phyloP scores from a whole-genome alignment of 2,329 filamentous ascomycete genomes.

The Elsinoe fawcettii region DNA sequence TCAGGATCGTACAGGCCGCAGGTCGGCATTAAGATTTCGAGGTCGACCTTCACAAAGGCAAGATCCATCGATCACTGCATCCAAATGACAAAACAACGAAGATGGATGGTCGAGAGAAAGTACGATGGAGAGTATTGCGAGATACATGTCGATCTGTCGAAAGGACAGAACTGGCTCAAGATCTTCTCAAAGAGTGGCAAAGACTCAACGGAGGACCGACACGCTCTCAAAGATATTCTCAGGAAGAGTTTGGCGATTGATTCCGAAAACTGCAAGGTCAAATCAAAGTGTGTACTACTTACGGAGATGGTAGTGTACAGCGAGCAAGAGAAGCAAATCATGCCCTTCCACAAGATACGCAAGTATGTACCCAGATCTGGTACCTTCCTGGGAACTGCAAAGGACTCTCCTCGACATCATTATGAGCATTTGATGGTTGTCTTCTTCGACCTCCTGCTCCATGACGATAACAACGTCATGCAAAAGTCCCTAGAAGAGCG shows the following conservation, averaged over 20 bases:
- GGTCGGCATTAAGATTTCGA: slow-evolving; percentile 40
- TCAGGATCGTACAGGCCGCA: slow-evolving; percentile 31
- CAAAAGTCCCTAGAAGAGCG: slow-evolving; percentile 51
- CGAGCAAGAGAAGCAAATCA: slow-evolving; percentile 54
- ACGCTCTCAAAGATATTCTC: slow-evolving; percentile 55
- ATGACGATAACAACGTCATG: slow-evolving; percentile 49
- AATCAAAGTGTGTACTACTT: slow-evolving; percentile 65
- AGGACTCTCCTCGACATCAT: slow-evolving; percentile 55
- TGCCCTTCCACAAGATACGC: slow-evolving; percentile 74
- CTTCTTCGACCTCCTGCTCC: slow-evolving; percentile 52
- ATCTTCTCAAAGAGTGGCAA: slow-evolving; percentile 93
- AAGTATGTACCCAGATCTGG: slow-evolving; percentile 72
- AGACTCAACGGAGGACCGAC: slow-evolving; percentile 69
- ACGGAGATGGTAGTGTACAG: slow-evolving; percentile 77
- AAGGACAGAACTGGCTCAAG: slow-evolving; percentile 51
- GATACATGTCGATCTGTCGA: slow-evolving; percentile 66
- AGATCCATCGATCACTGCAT: slow-evolving; percentile 62
- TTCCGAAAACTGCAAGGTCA: slow-evolving; percentile 50
- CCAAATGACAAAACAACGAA: slow-evolving; percentile 51
- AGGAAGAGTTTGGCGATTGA: slow-evolving; percentile 57
- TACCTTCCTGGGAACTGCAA: slow-evolving; percentile 55
- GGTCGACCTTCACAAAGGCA: slow-evolving; percentile 39
- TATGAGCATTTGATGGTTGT: slow-evolving; percentile 54
- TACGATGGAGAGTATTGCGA: slow-evolving; percentile 85
- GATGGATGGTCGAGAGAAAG: slow-evolving; percentile 70